Evolutionary conservation across 148 eudicot species (phyloP).

Genomic region (Drosera capensis): DNA sequence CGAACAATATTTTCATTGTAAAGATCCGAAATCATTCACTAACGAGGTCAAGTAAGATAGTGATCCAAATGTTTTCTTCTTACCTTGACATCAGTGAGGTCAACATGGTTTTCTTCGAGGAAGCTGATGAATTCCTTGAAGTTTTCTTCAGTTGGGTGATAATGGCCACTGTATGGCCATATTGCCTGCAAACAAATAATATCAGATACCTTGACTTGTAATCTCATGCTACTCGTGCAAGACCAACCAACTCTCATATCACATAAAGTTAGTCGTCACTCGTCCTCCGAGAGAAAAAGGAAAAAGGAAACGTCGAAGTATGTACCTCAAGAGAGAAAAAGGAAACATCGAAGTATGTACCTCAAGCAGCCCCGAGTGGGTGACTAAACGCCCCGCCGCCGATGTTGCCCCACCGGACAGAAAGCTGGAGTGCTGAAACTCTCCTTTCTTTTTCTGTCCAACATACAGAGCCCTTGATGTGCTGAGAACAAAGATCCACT

Average conservation of each 20-base stretch:
- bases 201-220: slow-evolving; percentile 2
- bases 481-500: slow-evolving; percentile 94
- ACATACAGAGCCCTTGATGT: slow-evolving; percentile 60
- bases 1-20: background rate
- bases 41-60: background rate
- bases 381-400: slow-evolving; percentile 71
- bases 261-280: background rate
- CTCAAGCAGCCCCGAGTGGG: slow-evolving; percentile 64
- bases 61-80: background rate
- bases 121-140: slow-evolving; percentile 74
- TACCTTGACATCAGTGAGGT: slow-evolving; percentile 75
- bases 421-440: slow-evolving; percentile 86
- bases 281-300: background rate
- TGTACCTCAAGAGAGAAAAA: background rate
- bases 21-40: no score
- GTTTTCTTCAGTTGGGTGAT: slow-evolving; percentile 82
- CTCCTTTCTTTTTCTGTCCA: slow-evolving; percentile 78
- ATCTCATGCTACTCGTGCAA: background rate
- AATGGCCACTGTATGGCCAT: slow-evolving; percentile 96
- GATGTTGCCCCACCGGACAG: slow-evolving; percentile 85
- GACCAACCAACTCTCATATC: background rate
- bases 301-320: background rate
- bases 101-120: slow-evolving; percentile 63
- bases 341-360: slow-evolving; percentile 13
- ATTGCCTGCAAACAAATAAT: slow-evolving; percentile 35